Conservation (phyloP, 2,329 filamentous ascomycete species). For the Sporothrix dimorphospora region DNA sequence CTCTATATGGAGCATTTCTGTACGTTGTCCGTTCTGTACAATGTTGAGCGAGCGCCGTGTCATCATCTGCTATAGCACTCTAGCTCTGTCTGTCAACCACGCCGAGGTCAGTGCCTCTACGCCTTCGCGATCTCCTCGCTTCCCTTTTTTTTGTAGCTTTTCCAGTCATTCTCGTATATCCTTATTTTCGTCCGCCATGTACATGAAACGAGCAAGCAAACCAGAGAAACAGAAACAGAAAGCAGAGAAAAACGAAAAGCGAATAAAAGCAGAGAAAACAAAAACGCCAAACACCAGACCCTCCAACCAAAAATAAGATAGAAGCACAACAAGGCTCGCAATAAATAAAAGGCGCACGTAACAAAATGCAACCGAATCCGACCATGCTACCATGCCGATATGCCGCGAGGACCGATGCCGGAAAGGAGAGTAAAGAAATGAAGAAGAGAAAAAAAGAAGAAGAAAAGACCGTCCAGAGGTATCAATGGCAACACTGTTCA, state of each 20-base stretch:
- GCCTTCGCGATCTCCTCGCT: not conserved
- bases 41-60: not conserved
- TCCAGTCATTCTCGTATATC: conserved; percentile 14
- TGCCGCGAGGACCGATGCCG: conserved; percentile 27
- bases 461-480: conserved; percentile 4
- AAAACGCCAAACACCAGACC: conserved; percentile 17
- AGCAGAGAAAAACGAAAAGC: not conserved
- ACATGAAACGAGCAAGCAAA: not conserved
- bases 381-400: conserved; percentile 32
- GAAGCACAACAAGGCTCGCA: not conserved
- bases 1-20: not conserved
- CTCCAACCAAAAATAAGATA: not conserved
- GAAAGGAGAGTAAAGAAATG: conserved; percentile 22
- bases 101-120: not conserved
- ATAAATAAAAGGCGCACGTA: not conserved
- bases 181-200: not conserved
- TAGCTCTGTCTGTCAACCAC: not conserved
- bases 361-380: conserved; percentile 31
- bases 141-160: conserved; percentile 8
- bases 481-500: conserved; percentile 1
- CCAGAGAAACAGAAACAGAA: not conserved
- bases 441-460: not conserved
- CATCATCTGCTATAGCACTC: not conserved
- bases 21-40: not conserved
- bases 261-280: conserved; percentile 9